Conservation (phyloP, 1,284 basidiomycete genomes). For the Rhodotorula sp. region DNA sequence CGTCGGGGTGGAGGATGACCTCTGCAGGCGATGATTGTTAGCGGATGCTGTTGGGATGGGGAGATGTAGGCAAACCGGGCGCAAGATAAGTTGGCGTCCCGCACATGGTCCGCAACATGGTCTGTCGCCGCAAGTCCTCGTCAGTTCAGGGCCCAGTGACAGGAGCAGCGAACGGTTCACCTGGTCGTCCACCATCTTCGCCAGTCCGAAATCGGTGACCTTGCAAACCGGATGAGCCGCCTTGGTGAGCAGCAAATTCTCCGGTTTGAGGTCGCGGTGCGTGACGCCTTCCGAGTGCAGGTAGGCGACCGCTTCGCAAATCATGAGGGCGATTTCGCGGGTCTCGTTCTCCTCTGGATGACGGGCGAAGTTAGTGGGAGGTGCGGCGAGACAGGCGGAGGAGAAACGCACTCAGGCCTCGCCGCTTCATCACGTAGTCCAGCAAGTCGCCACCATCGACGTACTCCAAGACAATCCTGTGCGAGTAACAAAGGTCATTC, state of each 20-base stretch:
- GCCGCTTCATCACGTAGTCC: conserved; percentile 40
- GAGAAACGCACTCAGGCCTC: conserved; percentile 42
- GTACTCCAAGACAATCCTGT: conserved; percentile 73
- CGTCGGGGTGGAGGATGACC: conserved; percentile 69
- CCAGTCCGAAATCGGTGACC: conserved; percentile 89
- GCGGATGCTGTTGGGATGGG: background rate
- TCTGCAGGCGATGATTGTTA: conserved; percentile 51
- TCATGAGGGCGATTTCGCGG: conserved; percentile 66
- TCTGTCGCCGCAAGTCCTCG: conserved; percentile 1
- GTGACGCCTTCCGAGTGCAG: conserved; percentile 71
- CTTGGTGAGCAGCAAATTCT: conserved; percentile 73
- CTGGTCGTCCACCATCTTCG: conserved; percentile 71
- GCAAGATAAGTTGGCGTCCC: conserved; percentile 81
- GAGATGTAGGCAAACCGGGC: conserved; percentile 50
- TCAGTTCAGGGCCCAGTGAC: no score
- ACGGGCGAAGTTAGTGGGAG: background rate
- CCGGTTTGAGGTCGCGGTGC: conserved; percentile 89
- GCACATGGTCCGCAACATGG: conserved; percentile 67
- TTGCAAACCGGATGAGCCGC: conserved; percentile 67
- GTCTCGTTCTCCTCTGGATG: conserved; percentile 59
- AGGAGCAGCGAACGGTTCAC: no score
- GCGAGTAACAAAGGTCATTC: background rate
- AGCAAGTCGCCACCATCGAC: conserved; percentile 86
- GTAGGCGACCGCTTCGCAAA: conserved; percentile 66
- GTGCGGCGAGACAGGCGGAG: background rate